Conservation (phyloP, 2,329 filamentous ascomycete species). For the Penicillium sp. region DNA sequence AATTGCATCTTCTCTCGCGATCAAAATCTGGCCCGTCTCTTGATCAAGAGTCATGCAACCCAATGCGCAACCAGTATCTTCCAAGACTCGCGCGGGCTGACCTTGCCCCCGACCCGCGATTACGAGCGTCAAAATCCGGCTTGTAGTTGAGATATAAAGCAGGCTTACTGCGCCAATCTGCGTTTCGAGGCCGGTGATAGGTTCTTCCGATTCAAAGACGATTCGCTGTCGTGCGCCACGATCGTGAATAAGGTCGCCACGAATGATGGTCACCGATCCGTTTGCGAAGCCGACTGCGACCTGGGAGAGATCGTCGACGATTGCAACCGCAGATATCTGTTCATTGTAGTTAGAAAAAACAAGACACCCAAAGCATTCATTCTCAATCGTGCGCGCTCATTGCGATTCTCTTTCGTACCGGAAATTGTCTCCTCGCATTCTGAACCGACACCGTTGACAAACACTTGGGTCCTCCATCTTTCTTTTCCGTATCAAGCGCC, state of each 20-base stretch:
- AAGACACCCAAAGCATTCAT: neutral
- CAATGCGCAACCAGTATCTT: slow-evolving; percentile 84
- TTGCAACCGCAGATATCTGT: slow-evolving; percentile 72
- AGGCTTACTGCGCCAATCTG: slow-evolving; percentile 60
- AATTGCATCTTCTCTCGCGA: slow-evolving; percentile 91
- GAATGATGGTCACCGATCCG: slow-evolving; percentile 84
- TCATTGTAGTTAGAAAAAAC: no score
- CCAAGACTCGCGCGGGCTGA: slow-evolving; percentile 77
- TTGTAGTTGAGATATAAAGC: slow-evolving; percentile 87
- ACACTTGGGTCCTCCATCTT: slow-evolving; percentile 81
- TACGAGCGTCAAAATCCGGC: slow-evolving; percentile 75
- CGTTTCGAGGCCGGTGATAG: slow-evolving; percentile 85
- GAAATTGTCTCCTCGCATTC: slow-evolving; percentile 87
- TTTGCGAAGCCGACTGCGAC: slow-evolving; percentile 94
- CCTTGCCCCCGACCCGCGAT: slow-evolving; percentile 87
- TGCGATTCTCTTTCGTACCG: slow-evolving; percentile 48
- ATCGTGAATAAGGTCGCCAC: slow-evolving; percentile 92
- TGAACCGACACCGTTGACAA: slow-evolving; percentile 78
- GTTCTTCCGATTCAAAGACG: slow-evolving; percentile 94
- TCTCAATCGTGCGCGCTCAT: neutral
- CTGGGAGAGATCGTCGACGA: slow-evolving; percentile 82
- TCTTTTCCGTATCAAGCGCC: slow-evolving; percentile 93
- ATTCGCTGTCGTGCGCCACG: slow-evolving; percentile 89
- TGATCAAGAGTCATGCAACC: slow-evolving; percentile 89
- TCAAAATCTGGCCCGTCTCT: slow-evolving; percentile 73